Evolutionary conservation across 768 basidiomycete genomes (phyloP), one percentile per base, ranked within the genome.

Genomic region (Lenzites betulinus): DNA sequence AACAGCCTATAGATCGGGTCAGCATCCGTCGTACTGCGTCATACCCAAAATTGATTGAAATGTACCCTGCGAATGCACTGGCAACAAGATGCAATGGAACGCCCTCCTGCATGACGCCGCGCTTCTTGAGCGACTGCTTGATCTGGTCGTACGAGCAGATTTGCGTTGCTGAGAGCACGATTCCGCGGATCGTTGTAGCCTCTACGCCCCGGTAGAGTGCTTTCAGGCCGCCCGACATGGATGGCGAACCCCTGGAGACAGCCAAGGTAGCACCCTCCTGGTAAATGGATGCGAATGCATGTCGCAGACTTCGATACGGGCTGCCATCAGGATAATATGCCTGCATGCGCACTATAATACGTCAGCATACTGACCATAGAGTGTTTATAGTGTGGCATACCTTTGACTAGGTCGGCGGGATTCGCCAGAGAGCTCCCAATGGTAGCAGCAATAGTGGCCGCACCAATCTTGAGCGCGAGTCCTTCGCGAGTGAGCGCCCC

Each of bases 131-230:
- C 7, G 47, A 63, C 62, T 76, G 74, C 65, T 76, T 76, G 26
- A 70, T 63, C 63, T 75, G 73, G 59, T 76, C 75, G 53, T 76
- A 76, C 26, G 75, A 70, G 58, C 71, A 70, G 36, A 76, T 74
- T 64, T 76, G 75, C 25, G 72, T 73, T 28, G 67, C 70, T 11
- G 74, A 72, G 23, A 76, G 64, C 18, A 74, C 67, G 47, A 75
- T 65, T 7, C 75, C 75, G 9, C 75, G 69, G 4, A 68, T 60
- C 28, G 73, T 75, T 43, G 74, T 76, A 48, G 75, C 71, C 47
- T 67, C 67, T 4, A 69, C 69, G 9, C 75, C 75, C 1, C 74
- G 69, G 53, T 72, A 76, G 20, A 76, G 64, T 54, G 71, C 64
- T 1, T 64, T 65, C 16, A 75, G 26, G 12, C 73, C 73, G 16